Conservation (phyloP, 2,329 filamentous ascomycete genomes). For the Hypoxylon sp. region DNA sequence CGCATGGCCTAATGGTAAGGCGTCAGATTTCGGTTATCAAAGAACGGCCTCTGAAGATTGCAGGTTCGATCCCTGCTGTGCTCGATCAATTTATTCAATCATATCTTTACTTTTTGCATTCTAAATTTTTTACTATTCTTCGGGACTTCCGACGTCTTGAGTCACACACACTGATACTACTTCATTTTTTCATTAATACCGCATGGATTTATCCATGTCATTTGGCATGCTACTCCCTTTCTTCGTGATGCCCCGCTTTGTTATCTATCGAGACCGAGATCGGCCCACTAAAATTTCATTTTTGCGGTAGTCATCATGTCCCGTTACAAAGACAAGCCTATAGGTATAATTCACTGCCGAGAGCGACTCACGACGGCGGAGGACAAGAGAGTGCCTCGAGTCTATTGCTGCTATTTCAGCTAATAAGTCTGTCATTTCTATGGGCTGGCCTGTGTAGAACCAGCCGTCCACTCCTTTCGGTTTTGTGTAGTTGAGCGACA, state of each 20-base stretch:
- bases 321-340: slow-evolving; percentile 17
- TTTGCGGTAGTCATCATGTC: slow-evolving; percentile 9
- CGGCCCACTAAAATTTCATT: slow-evolving; percentile 37
- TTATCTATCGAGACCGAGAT: slow-evolving; percentile 37
- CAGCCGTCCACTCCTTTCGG: slow-evolving; percentile 34
- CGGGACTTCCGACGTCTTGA: too few species aligned
- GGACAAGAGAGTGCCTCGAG: slow-evolving; percentile 4
- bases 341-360: slow-evolving; percentile 8
- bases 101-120: too few species aligned
- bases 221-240: slow-evolving; percentile 4
- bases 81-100: slow-evolving; percentile 43
- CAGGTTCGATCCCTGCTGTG: slow-evolving; percentile 53
- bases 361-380: slow-evolving; percentile 4
- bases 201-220: background rate
- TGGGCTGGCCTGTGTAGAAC: slow-evolving; percentile 31
- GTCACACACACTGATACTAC: background rate
- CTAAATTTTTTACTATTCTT: background rate
- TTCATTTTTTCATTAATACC: background rate
- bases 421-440: slow-evolving; percentile 1
- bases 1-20: slow-evolving; percentile 53
- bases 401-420: slow-evolving; percentile 8
- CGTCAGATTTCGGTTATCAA: slow-evolving; percentile 51
- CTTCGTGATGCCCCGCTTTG: slow-evolving; percentile 18
- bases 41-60: slow-evolving; percentile 51
- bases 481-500: slow-evolving; percentile 17